phyloP scores from a whole-genome alignment of 441 rosid species.

The Eutrema salsugineum region DNA sequence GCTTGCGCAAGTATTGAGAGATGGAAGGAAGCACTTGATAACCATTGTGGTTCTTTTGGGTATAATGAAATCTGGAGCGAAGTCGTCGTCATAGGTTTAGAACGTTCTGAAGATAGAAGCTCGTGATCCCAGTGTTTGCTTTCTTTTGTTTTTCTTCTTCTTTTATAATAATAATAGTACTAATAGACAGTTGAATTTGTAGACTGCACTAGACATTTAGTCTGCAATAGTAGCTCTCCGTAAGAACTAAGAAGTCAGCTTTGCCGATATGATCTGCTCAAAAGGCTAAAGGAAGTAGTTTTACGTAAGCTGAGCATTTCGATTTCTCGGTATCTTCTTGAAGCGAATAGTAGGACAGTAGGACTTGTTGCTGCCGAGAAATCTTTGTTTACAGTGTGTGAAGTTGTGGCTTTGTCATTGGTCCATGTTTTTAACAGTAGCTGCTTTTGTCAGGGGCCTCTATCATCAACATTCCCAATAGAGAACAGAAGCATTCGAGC shows the following conservation, averaged over 20 bases:
- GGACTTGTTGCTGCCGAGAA: background rate
- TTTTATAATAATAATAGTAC: background rate
- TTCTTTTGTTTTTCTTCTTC: background rate
- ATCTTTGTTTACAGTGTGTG: background rate
- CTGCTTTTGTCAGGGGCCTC: conserved; percentile 56
- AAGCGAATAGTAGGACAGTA: no score
- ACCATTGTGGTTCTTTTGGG: background rate
- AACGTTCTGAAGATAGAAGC: background rate
- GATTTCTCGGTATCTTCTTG: no score
- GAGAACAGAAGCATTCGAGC: conserved; percentile 63
- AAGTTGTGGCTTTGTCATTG: background rate
- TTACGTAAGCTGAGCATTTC: no score
- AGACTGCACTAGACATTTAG: background rate
- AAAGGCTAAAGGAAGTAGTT: no score
- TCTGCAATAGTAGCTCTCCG: background rate
- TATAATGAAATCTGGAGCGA: background rate
- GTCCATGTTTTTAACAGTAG: background rate
- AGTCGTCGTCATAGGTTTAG: background rate
- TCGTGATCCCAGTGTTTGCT: background rate
- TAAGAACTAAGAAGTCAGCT: background rate
- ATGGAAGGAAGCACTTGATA: no score
- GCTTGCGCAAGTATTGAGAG: background rate
- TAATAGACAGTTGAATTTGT: background rate
- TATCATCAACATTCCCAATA: conserved; percentile 67
- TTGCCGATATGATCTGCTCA: no score